phyloP scores from a whole-genome alignment of 2,329 filamentous ascomycete species.

The Aspergillaceae sp. region DNA sequence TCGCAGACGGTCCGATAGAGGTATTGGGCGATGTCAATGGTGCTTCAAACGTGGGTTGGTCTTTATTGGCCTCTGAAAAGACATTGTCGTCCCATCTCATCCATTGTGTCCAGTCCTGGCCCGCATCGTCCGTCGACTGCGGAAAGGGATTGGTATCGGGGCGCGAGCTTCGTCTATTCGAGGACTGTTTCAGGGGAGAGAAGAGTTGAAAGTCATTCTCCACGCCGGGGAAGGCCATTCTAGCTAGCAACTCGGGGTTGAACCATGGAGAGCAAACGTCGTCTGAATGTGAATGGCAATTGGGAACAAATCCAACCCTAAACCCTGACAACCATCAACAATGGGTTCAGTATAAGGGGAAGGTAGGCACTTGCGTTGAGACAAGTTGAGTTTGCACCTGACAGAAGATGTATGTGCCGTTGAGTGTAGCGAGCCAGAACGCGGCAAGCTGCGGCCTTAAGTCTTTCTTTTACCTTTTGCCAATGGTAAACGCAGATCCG shows the following conservation, averaged over 20 bases:
- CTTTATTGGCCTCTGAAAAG: conserved; percentile 17
- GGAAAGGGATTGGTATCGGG: conserved; percentile 12
- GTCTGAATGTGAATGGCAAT: conserved; percentile 3
- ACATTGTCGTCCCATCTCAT: conserved; percentile 38
- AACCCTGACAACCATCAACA: conserved; percentile 11
- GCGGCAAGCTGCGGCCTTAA: too few relatives aligned
- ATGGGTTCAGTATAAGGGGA: conserved; percentile 5
- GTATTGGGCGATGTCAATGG: conserved; percentile 19
- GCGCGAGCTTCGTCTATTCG: conserved; percentile 13
- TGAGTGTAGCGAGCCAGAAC: background rate
- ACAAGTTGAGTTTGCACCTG: background rate
- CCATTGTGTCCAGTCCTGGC: conserved; percentile 39
- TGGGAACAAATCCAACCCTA: background rate
- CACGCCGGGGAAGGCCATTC: conserved; percentile 18
- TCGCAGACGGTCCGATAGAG: conserved; percentile 14
- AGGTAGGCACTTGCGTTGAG: conserved; percentile 8
- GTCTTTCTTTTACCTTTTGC: background rate
- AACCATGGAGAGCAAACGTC: conserved; percentile 9
- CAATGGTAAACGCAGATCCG: background rate
- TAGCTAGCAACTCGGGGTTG: conserved; percentile 9
- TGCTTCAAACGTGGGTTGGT: conserved; percentile 13
- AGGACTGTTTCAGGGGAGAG: conserved; percentile 14
- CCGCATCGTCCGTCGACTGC: conserved; percentile 18
- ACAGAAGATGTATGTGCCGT: background rate
- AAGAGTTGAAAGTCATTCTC: conserved; percentile 29